Conservation (phyloP, 1,284 basidiomycete species). For the Porogramme epimiltina region DNA sequence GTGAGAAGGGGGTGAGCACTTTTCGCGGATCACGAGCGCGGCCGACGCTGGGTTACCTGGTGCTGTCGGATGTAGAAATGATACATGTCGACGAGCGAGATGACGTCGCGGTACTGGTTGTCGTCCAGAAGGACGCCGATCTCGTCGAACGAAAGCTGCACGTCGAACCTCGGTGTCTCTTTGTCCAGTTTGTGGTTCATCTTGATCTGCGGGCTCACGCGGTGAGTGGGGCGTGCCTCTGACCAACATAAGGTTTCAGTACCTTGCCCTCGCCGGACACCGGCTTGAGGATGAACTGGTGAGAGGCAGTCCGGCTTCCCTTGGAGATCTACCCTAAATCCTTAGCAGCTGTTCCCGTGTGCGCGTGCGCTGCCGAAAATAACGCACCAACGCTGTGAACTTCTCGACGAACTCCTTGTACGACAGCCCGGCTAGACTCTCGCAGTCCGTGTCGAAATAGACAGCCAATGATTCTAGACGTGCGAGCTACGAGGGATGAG, state of each 20-base stretch:
- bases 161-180: constrained; percentile 84
- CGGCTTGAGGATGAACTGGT: constrained; percentile 96
- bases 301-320: constrained; percentile 54
- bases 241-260: constrained; percentile 27
- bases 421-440: constrained; percentile 76
- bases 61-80: constrained; percentile 94
- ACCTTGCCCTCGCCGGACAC: constrained; percentile 94
- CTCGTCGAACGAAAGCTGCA: constrained; percentile 91
- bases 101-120: constrained; percentile 93
- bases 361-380: neutral
- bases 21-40: neutral
- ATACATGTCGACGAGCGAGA: constrained; percentile 96
- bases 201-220: constrained; percentile 54
- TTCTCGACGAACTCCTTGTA: constrained; percentile 72
- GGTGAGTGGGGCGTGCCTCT: neutral
- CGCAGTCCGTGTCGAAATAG: constrained; percentile 96
- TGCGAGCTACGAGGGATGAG: constrained; percentile 59
- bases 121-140: constrained; percentile 93
- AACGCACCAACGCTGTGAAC: constrained; percentile 76
- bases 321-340: constrained; percentile 64
- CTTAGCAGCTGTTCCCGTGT: neutral
- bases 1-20: constrained; percentile 9
- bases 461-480: constrained; percentile 87
- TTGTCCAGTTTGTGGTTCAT: constrained; percentile 82
- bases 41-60: constrained; percentile 54